Evolutionary conservation across 768 basidiomycete species (phyloP), one percentile per base, ranked within the genome.

Genomic region (Mycena epipterygia): DNA sequence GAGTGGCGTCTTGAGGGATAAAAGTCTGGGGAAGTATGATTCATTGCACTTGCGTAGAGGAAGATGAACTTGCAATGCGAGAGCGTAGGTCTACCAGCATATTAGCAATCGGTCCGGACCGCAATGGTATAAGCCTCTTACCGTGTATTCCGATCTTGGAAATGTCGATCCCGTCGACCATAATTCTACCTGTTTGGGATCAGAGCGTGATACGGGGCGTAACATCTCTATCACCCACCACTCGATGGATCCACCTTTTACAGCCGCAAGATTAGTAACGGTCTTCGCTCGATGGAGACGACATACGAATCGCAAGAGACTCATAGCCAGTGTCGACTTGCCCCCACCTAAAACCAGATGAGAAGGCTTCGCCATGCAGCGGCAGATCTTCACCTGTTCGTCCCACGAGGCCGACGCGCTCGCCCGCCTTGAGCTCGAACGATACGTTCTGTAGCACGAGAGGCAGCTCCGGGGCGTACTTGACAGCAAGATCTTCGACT

Each of bases 241-340:
- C 33, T 81, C 27, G 29, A 35, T 1, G 96, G 95, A 75, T 97
- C 95, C 19, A 91, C 89, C 90, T 91, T 51, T 16, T 81, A 2
- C 48, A 16, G 6, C n/a, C 84, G 71, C 68, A 87, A 86, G 68
- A 92, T 71, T 60, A 68, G 55, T 49, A 33, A 44, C 92, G 27
- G 41, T 29, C 12, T 17, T n/a, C n/a, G n/a, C n/a, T n/a, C 39
- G 35, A 9, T 0, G 25, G 55, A 41, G 64, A 49, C 19, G 25
- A 84, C 90, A 62, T 74, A 92, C 91, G 74, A 97, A 96, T 73
- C 95, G 89, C 58, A 97, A 80, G 19, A 97, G 83, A 74, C 93
- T 93, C 94, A 94, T 95, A 0, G 94, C 94, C 58, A 97, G 83
- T 0, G 95, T 96, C 19, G 91, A 92, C 79, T 94, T 94, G 16